Conservation (phyloP, 495 filamentous ascomycete species). For the Penicillium salamii region DNA sequence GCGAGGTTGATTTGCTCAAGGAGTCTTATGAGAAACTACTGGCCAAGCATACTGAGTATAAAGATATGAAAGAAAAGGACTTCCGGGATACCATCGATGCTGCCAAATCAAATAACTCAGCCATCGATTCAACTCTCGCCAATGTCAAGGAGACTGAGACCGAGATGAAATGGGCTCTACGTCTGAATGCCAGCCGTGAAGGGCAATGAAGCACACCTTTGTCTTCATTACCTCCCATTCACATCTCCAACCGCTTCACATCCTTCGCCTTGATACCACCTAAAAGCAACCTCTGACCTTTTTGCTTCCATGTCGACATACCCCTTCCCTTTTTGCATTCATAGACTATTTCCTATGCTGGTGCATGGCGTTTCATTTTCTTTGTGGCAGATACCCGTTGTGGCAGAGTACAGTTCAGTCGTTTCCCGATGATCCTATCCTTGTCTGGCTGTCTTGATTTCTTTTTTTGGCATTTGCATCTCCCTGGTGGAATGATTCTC, state of each 20-base stretch:
- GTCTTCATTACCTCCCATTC: neutral
- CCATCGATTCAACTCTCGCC: conserved; percentile 53
- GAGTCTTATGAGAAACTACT: conserved; percentile 59
- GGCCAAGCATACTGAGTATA: conserved; percentile 59
- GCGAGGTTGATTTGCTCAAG: conserved; percentile 57
- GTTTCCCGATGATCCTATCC: conserved; percentile 2
- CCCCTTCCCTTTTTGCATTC: neutral
- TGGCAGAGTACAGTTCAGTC: conserved; percentile 8
- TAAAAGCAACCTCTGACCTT: neutral
- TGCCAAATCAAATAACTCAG: conserved; percentile 51
- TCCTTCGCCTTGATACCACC: neutral
- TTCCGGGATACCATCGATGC: conserved; percentile 54
- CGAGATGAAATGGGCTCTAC: conserved; percentile 67
- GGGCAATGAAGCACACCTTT: conserved; percentile 4
- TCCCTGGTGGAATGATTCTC: neutral
- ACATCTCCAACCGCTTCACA: no score
- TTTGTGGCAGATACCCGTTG: conserved; percentile 19
- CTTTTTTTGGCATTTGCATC: conserved; percentile 1
- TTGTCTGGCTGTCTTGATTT: neutral
- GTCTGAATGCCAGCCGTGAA: conserved; percentile 54
- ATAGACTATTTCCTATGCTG: conserved; percentile 5
- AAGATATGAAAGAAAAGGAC: conserved; percentile 57
- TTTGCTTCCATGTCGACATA: neutral
- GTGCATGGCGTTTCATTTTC: conserved; percentile 17
- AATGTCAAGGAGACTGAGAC: conserved; percentile 61